phyloP scores from a whole-genome alignment of 2,329 filamentous ascomycete genomes.

The Xylaria sp. region DNA sequence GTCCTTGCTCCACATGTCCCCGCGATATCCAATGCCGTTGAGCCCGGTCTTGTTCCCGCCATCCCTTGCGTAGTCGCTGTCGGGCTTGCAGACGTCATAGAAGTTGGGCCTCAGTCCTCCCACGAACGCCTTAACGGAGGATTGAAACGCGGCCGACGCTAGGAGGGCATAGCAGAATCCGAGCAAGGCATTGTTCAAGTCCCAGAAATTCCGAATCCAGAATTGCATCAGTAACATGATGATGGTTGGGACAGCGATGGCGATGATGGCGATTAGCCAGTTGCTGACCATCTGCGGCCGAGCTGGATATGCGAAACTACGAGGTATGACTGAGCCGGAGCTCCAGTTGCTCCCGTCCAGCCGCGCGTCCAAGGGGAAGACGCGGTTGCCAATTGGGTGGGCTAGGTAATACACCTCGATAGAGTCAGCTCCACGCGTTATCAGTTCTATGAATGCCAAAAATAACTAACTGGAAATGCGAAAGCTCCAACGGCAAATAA shows the following conservation, averaged over 20 bases:
- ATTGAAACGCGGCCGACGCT: conserved; percentile 71
- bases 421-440: conserved; percentile 17
- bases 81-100: conserved; percentile 71
- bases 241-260: conserved; percentile 66
- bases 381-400: conserved; percentile 25
- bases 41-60: conserved; percentile 29
- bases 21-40: conserved; percentile 61
- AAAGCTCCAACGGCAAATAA: conserved; percentile 66
- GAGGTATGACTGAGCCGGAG: conserved; percentile 26
- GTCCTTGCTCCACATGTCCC: conserved; percentile 72
- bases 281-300: conserved; percentile 33
- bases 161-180: conserved; percentile 71
- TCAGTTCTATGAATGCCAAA: background rate
- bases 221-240: conserved; percentile 68
- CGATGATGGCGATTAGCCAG: conserved; percentile 51
- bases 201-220: conserved; percentile 67
- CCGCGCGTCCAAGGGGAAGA: conserved; percentile 32
- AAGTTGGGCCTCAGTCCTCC: conserved; percentile 73
- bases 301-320: conserved; percentile 28
- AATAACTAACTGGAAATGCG: conserved; percentile 47
- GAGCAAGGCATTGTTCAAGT: conserved; percentile 70
- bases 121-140: conserved; percentile 73
- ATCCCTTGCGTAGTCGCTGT: conserved; percentile 53
- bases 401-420: conserved; percentile 39
- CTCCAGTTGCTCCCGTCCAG: background rate